Evolutionary conservation across 2,329 filamentous ascomycete genomes (phyloP).

Genomic region (Plenodomus lindquistii): DNA sequence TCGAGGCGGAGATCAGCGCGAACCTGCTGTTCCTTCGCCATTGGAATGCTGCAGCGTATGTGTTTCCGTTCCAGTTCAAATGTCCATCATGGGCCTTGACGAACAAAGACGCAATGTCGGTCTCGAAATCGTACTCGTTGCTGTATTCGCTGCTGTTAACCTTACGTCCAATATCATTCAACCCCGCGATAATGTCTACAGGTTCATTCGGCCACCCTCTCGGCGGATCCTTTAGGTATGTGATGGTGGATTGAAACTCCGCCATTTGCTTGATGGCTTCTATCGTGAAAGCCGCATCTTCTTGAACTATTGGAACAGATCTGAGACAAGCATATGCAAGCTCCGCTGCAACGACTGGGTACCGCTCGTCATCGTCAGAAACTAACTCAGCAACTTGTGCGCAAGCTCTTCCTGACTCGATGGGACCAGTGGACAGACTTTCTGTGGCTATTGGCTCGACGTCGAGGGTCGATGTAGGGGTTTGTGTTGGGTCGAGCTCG

Average conservation of each 20-base stretch:
- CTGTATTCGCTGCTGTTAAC: slow-evolving; percentile 37
- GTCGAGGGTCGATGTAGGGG: slow-evolving; percentile 22
- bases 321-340: slow-evolving; percentile 43
- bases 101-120: slow-evolving; percentile 38
- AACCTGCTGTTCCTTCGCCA: slow-evolving; percentile 37
- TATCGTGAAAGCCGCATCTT: slow-evolving; percentile 33
- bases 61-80: slow-evolving; percentile 43
- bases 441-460: slow-evolving; percentile 33
- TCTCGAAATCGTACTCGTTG: slow-evolving; percentile 50
- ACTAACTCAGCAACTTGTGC: slow-evolving; percentile 28
- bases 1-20: slow-evolving; percentile 37
- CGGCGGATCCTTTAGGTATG: slow-evolving; percentile 46
- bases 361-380: slow-evolving; percentile 6
- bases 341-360: slow-evolving; percentile 36
- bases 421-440: slow-evolving; percentile 29
- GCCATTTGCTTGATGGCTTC: slow-evolving; percentile 39
- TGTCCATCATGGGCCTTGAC: slow-evolving; percentile 42
- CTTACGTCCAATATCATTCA: slow-evolving; percentile 41
- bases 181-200: slow-evolving; percentile 44
- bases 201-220: slow-evolving; percentile 42
- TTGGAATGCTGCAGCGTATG: slow-evolving; percentile 41
- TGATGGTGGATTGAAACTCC: slow-evolving; percentile 48
- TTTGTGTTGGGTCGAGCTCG: slow-evolving; percentile 11
- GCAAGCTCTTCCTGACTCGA: slow-evolving; percentile 36
- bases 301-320: slow-evolving; percentile 38